Evolutionary conservation across 2,329 filamentous ascomycete species (phyloP).

Genomic region (Aureobasidium leucospermi): DNA sequence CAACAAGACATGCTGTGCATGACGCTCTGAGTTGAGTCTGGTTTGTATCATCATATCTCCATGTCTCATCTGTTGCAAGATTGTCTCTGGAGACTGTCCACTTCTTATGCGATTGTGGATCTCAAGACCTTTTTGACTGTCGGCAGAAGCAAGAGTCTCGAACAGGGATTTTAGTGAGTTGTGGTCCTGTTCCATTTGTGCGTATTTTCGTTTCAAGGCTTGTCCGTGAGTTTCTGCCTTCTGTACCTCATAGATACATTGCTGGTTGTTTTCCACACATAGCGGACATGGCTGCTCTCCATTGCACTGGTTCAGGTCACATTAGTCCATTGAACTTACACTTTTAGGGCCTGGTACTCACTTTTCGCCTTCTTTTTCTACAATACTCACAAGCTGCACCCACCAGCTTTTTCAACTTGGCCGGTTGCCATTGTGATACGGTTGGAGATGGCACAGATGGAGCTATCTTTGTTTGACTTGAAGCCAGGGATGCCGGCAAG

Average conservation of each 20-base stretch:
- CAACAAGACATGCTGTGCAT: constrained; percentile 11
- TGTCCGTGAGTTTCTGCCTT: constrained; percentile 14
- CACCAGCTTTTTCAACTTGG: neutral
- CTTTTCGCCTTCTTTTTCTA: constrained; percentile 6
- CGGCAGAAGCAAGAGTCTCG: neutral
- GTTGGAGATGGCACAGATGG: neutral
- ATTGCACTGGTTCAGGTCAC: neutral
- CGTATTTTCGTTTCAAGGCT: constrained; percentile 16
- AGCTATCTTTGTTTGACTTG: neutral
- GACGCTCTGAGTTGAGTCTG: neutral
- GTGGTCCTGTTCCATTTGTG: constrained; percentile 14
- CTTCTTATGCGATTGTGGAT: constrained; percentile 13
- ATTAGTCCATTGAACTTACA: neutral
- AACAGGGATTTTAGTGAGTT: constrained; percentile 8
- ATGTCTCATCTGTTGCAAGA: constrained; percentile 8
- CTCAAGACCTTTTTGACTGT: neutral
- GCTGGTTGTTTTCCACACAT: neutral
- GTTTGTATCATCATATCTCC: neutral
- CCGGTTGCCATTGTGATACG: neutral
- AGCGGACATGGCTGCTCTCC: constrained; percentile 1
- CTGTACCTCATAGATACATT: constrained; percentile 13
- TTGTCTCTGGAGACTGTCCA: constrained; percentile 14
- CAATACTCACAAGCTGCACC: constrained; percentile 5
- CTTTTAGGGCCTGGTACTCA: neutral
- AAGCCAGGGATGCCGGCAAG: neutral